Evolutionary conservation across 2,329 filamentous ascomycete genomes (phyloP), one percentile per base, ranked within the genome.

Genomic region (Coleophoma crateriformis): DNA sequence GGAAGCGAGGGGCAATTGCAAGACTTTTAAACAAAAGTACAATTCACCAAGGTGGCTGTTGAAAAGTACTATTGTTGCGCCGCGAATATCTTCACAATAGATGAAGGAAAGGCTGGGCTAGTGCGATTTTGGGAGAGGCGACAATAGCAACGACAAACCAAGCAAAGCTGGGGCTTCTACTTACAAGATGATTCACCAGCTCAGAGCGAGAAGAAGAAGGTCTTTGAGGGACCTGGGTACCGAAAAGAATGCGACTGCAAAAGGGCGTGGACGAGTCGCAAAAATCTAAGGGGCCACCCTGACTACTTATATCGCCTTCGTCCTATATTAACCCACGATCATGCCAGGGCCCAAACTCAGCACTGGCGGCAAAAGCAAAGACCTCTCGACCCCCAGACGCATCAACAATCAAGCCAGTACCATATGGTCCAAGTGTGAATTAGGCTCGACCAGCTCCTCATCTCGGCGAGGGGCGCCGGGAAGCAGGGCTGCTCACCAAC

Each of bases 381-480:
- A 47, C 50, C 51, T 56, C 53, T 27, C 8, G 27, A 7, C 27
- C 8, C 27, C 27, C 27, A 27, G 27, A 27, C 27, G 3, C 27
- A 49, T 51, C 39, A n/a, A 44, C 40, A 20, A 50, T 42, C 42
- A 43, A 10, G n/a, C 14, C 40, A 27, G 42, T 49, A 40, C 46
- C 55, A 52, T 58, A 51, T 53, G 55, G 54, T 46, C 53, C 53
- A 51, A 55, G 52, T 46, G 46, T 17, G 48, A 51, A 45, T 55
- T 49, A 44, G 50, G 48, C 47, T 57, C 57, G 55, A 27, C 6
- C 6, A 7, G 27, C 8, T 27, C 27, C 8, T 58, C 53, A 56
- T 55, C 47, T 46, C 53, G 49, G 51, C 50, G 42, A 50, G 46
- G 39, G 20, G 17, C 42, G 46, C 42, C 33, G 45, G 52, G 54